These are phyloP conservation scores for Pseudopediastrum boryanum DNA, from an alignment of 139 green algal species.

Conservation along the genomic window DNA sequence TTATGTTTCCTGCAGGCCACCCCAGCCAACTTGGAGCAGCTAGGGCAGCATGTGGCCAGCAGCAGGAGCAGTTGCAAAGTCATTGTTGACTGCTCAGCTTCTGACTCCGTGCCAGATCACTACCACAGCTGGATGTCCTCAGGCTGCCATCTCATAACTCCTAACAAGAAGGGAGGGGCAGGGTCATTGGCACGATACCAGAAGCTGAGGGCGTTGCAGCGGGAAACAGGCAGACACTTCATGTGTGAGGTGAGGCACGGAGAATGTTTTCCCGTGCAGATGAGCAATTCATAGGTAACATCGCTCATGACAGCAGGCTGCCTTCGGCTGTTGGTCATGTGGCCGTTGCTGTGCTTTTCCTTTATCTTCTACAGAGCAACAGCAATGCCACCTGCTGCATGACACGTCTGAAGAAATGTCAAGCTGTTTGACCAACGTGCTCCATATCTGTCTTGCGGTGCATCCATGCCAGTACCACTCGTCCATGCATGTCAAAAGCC, in stretches of 20 bases:
- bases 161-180: conserved; percentile 95
- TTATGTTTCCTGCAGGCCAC: conserved; percentile 1
- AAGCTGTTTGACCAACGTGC: no score
- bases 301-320: background rate
- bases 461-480: no score
- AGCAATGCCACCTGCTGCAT: background rate
- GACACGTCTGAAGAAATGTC: background rate
- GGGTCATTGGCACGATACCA: conserved; percentile 43
- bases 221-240: conserved; percentile 36
- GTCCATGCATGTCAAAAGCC: no score
- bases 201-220: conserved; percentile 34
- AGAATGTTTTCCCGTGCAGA: background rate
- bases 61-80: conserved; percentile 44
- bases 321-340: background rate
- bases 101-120: conserved; percentile 53
- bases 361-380: background rate
- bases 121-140: conserved; percentile 58
- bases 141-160: conserved; percentile 88
- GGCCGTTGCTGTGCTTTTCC: background rate
- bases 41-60: conserved; percentile 10
- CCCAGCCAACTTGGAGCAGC: background rate
- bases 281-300: background rate
- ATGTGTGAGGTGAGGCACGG: conserved; percentile 51
- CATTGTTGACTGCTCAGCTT: conserved; percentile 92
- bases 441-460: no score